Evolutionary conservation across 1,139 yeast genomes (phyloP), one percentile per base, ranked within the genome.

Genomic region (Casaregolazyma lundiana): DNA sequence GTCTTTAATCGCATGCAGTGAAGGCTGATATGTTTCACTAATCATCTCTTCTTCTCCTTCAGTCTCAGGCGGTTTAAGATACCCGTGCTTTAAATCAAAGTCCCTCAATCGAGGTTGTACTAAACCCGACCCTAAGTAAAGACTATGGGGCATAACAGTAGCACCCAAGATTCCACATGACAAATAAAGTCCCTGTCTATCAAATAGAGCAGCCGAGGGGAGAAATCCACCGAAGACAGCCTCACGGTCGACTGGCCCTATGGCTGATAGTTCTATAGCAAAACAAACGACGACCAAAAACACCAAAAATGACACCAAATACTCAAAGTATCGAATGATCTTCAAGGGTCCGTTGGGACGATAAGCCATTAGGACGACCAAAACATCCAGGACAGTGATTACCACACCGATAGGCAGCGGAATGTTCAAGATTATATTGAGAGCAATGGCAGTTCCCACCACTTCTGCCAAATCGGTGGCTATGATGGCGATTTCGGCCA

Each of bases 71-170:
- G 73, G 71, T 6, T 58, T 60, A 58, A 70, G 76, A 60, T 69
- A 69, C 16, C 89, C 90, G 54, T 79, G 72, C 58, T 79, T 77
- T 13, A 77, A 65, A 64, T 92, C 98, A 59, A 75, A 90, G 39
- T 89, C 96, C 54, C 80, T 75, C 51, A 92, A 71, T 51, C 98
- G 76, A 2, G 97, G 84, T 63, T 90, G 96, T 7, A 92, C 97
- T 48, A 92, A 74, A 1, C 97, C 96, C 0, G 95, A 85, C 0
- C 98, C 98, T 48, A 92, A 71, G 62, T 86, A 92, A 39, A 92
- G 71, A 1, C 95, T 84, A 64, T 92, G 98, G 2, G 98, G 98
- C 98, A 92, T 92, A 24, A 92, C 95, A 1, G 97, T 94, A 22
- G 97, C 97, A 17, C 98, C 98, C 46, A 92, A 71, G 46, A 92